Percentiles rank a stretch among this genome's conserved stretches.
These are phyloP conservation scores for Acidomyces sp. DNA, from an alignment of 495 filamentous ascomycete species.

Conservation along the genomic window DNA sequence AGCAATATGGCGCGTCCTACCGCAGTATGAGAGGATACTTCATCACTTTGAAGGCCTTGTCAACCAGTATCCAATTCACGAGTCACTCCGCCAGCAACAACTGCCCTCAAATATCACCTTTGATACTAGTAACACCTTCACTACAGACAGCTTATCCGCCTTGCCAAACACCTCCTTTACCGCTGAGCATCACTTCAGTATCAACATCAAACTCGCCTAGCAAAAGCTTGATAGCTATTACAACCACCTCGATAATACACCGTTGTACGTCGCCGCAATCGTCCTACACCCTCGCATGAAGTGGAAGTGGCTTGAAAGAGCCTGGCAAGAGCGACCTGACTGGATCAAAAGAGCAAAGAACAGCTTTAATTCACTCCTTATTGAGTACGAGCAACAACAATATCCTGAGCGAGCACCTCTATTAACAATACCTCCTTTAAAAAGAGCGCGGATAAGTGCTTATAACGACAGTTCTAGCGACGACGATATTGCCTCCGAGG, in stretches of 20 bases:
- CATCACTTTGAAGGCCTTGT: constrained; percentile 4
- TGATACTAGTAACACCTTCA: not conserved
- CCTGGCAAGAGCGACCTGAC: constrained; percentile 1
- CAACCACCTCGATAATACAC: constrained; percentile 2
- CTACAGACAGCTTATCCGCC: not conserved
- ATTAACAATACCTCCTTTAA: not conserved
- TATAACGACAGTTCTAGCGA: not conserved
- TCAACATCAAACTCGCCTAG: constrained; percentile 9
- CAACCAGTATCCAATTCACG: constrained; percentile 1
- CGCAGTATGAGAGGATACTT: constrained; percentile 1
- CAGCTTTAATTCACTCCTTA: not conserved
- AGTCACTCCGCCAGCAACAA: not conserved
- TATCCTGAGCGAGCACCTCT: not conserved
- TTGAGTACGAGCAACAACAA: not conserved
- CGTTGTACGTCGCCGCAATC: constrained; percentile 5
- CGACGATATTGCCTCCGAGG: not conserved
- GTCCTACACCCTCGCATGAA: constrained; percentile 8
- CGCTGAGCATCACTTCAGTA: constrained; percentile 6
- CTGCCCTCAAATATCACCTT: not conserved
- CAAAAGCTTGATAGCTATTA: constrained; percentile 10
- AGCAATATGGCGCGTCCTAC: constrained; percentile 4
- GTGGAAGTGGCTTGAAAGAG: constrained; percentile 2
- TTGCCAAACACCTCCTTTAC: not conserved
- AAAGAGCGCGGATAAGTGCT: not conserved
- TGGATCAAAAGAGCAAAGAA: constrained; percentile 5